phyloP scores from a whole-genome alignment of 164 flowering plant genomes.

The grape (Vitis vinifera) region ASM3070453v1 NC_081805.1:3088501-3089000 shows the following conservation, averaged over 20 bases:
- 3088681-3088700: slow-evolving; percentile 64
- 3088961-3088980: slow-evolving; percentile 90
- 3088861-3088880: slow-evolving; percentile 92
- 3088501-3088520: slow-evolving; percentile 76
- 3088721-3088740: slow-evolving; percentile 91
- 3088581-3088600: slow-evolving; percentile 80
- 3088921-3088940: slow-evolving; percentile 65
- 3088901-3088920: slow-evolving; percentile 83
- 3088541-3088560: slow-evolving; percentile 92
- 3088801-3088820: slow-evolving; percentile 57
- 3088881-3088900: slow-evolving; percentile 75
- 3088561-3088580: slow-evolving; percentile 75
- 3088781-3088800: slow-evolving; percentile 91
- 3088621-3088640: slow-evolving; percentile 97
- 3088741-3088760: slow-evolving; percentile 85
- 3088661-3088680: slow-evolving; percentile 74
- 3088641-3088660: slow-evolving; percentile 94
- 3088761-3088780: slow-evolving; percentile 95
- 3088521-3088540: slow-evolving; percentile 97
- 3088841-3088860: slow-evolving; percentile 85
- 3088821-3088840: slow-evolving; percentile 92
- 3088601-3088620: slow-evolving; percentile 84
- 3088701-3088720: slow-evolving; percentile 67
- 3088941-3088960: slow-evolving; percentile 77
- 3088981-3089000: slow-evolving; percentile 92